phyloP scores from a whole-genome alignment of 495 filamentous ascomycete species.

The Tricharina praecox region DNA sequence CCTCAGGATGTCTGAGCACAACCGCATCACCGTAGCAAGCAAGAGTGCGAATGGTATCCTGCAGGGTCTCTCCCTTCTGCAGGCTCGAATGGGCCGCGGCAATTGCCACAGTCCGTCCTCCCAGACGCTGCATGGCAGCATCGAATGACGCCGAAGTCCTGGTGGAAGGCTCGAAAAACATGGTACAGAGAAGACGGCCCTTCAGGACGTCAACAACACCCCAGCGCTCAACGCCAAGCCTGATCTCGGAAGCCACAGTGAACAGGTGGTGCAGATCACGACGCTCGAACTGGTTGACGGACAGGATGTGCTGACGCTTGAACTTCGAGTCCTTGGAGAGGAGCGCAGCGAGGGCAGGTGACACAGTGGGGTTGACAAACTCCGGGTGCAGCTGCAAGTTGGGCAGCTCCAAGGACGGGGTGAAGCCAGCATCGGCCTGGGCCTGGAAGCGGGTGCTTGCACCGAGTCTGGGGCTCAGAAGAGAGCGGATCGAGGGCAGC shows the following conservation, averaged over 20 bases:
- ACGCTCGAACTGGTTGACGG: conserved; percentile 73
- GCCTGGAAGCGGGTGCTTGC: conserved; percentile 16
- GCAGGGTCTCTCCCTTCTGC: conserved; percentile 81
- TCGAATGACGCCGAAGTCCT: conserved; percentile 93
- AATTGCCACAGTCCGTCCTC: conserved; percentile 64
- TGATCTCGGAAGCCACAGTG: conserved; percentile 92
- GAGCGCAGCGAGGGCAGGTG: conserved; percentile 48
- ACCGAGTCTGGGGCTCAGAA: conserved; percentile 19
- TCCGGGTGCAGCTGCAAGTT: conserved; percentile 21
- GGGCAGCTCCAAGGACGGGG: conserved; percentile 35
- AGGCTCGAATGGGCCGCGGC: conserved; percentile 65
- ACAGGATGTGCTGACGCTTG: conserved; percentile 71
- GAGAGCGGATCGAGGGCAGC: neutral
- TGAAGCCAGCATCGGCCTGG: conserved; percentile 8
- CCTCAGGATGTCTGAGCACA: conserved; percentile 78
- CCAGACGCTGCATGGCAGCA: conserved; percentile 91
- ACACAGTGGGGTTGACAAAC: conserved; percentile 29
- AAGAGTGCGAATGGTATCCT: conserved; percentile 84
- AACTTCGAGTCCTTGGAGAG: conserved; percentile 60
- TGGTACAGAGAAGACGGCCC: conserved; percentile 66
- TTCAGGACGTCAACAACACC: conserved; percentile 76
- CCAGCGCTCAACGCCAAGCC: conserved; percentile 74
- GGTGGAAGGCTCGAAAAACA: conserved; percentile 97
- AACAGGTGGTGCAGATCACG: conserved; percentile 82
- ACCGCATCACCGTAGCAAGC: conserved; percentile 88